Percentiles rank a stretch among this genome's conserved stretches.
Conservation (phyloP, 2,329 filamentous ascomycete species). For the Alternaria longipes region DNA sequence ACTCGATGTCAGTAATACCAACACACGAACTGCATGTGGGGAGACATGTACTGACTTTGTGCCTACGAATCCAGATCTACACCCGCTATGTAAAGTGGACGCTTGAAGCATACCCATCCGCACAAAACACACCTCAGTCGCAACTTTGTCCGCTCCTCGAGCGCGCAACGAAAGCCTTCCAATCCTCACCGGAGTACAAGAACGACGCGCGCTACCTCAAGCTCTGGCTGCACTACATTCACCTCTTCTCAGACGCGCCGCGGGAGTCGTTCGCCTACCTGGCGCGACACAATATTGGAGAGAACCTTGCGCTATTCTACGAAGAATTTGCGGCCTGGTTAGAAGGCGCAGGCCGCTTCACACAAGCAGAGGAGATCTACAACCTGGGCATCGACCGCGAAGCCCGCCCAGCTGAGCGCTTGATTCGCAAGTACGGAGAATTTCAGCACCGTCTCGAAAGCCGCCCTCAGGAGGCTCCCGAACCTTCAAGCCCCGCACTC, state of each 20-base stretch:
- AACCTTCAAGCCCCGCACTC: slow-evolving; percentile 85
- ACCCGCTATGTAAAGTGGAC: slow-evolving; percentile 98
- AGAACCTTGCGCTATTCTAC: slow-evolving; percentile 89
- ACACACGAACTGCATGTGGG: neutral
- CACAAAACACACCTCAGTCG: slow-evolving; percentile 91
- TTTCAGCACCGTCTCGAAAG: slow-evolving; percentile 84
- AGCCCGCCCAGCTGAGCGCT: slow-evolving; percentile 79
- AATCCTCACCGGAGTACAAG: slow-evolving; percentile 86
- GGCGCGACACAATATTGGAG: slow-evolving; percentile 86
- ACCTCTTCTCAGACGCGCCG: slow-evolving; percentile 90
- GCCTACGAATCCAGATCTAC: slow-evolving; percentile 71
- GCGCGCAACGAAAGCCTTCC: slow-evolving; percentile 89
- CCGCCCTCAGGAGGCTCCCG: slow-evolving; percentile 67
- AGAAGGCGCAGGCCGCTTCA: slow-evolving; percentile 83
- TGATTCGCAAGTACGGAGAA: slow-evolving; percentile 89
- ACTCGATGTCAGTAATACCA: slow-evolving; percentile 68
- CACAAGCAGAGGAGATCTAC: slow-evolving; percentile 93
- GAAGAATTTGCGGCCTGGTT: slow-evolving; percentile 97
- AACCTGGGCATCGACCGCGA: slow-evolving; percentile 87
- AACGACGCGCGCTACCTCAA: slow-evolving; percentile 95
- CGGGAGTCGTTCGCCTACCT: slow-evolving; percentile 93
- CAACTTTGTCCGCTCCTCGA: slow-evolving; percentile 89
- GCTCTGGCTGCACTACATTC: slow-evolving; percentile 93
- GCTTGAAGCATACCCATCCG: slow-evolving; percentile 90
- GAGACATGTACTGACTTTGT: neutral